Evolutionary conservation across 164 flowering plant species (phyloP), one percentile per base, ranked within the genome.

Genomic region (Saururus chinensis): DNA sequence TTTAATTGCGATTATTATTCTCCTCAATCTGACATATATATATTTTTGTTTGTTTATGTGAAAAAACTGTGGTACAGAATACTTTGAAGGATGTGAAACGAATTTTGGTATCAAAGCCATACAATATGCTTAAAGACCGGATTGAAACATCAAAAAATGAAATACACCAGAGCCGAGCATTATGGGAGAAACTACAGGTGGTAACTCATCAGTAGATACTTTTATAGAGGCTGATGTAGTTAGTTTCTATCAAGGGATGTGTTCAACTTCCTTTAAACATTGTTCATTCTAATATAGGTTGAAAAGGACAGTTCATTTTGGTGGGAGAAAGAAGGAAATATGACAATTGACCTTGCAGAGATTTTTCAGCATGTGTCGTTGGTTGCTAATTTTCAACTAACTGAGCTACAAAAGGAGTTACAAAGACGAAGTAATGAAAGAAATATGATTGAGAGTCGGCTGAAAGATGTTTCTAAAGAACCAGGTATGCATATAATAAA

Each of bases 141-240:
- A 79, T 95, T 64, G 85, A 80, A 42, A 86, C 78, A 69, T 85
- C 92, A 53, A 95, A 85, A 76, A 77, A 82, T 53, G 92, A 87
- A 70, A 79, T 89, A 56, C 56, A 51, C 48, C 77, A 75, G 40
- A 83, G 78, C 64, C 92, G 81, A 70, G 80, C 76, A 24, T 52
- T 75, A 59, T 76, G 63, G 56, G 88, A 85, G 79, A 91, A 89
- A 86, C 83, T 87, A 70, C 97, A 95, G 99, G 97, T 95, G 81
- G 85, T 81, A 73, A 76, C 76, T 77, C 82, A 79, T 78, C 63
- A 78, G 79, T 80, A 75, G 77, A 70, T 78, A 63, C 60, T 61
- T 72, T 66, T 68, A 53, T 30, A 25, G 65, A 67, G 75, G 65
- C 66, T 64, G 74, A 41, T 49, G 19, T 59, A 57, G 37, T 49